These are phyloP conservation scores for Paspalum notatum DNA, from an alignment of 176 grass and related monocot species.

Conservation along the genomic window DNA sequence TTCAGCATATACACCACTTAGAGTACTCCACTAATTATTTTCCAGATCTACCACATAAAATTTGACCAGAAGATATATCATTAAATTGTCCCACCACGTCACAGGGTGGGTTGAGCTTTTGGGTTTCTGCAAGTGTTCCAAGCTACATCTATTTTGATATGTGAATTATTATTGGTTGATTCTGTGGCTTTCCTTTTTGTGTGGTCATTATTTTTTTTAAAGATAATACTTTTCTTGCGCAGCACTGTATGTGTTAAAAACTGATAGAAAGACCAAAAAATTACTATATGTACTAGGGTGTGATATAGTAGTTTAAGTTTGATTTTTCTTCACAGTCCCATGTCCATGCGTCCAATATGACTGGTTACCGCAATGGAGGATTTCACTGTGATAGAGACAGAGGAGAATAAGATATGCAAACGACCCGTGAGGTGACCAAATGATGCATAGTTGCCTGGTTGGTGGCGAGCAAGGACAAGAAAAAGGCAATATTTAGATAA, in stretches of 20 bases:
- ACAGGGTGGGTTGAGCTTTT: neutral
- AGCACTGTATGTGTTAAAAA: too few relatives aligned
- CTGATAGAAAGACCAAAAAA: too few relatives aligned
- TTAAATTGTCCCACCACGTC: neutral
- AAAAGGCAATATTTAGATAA: neutral
- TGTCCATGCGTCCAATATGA: neutral
- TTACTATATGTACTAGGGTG: too few relatives aligned
- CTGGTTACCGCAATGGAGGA: neutral
- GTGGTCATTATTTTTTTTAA: neutral
- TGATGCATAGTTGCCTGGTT: too few relatives aligned
- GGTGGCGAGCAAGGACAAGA: too few relatives aligned
- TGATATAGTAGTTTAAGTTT: too few relatives aligned
- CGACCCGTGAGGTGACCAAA: neutral
- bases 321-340: too few relatives aligned
- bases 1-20: too few relatives aligned
- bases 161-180: too few relatives aligned
- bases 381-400: neutral
- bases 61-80: neutral
- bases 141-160: neutral
- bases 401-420: neutral
- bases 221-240: neutral
- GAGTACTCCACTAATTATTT: too few relatives aligned
- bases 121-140: neutral
- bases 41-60: neutral
- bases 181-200: neutral